Base-by-base conservation (phyloP, 768 basidiomycete species). In the Hortiboletus flavorubellus region DNA sequence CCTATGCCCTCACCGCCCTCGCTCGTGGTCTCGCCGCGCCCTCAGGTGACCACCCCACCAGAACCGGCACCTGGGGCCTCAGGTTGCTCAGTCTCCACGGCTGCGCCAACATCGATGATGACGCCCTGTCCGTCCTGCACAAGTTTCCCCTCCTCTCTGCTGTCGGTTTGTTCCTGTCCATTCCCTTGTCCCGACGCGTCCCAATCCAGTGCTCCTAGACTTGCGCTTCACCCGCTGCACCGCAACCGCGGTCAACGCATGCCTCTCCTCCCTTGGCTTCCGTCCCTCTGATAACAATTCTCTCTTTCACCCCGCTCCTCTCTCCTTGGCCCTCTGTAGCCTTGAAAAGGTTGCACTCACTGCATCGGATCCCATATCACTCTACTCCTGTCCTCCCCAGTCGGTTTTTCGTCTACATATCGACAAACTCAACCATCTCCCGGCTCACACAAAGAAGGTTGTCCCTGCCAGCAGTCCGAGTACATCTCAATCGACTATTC, bases 71-170 rank as follows among this genome's bases (percentile, higher is more conserved):
- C 2, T 85, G 82, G 79, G 69, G 73, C 6, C 75, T 90, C 21
- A 76, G 87, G 38, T 72, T 89, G 11, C 76, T 89, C 46, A 70
- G 75, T 46, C 74, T 89, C 9, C 70, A 78, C 51, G 73, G 80
- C 58, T 89, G 87, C 66, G 69, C 61, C 30, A 70, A 72, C 21
- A 71, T 89, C 54, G 74, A 77, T 18, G 65, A 81, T 59, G 60
- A 71, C 2, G 75, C 78, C 3, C 75, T 80, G 54, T 52, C 68
- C 2, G 59, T 70, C 33, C 70, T 89, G 1, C 37, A 55, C 42
- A 70, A 65, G 21, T 85, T 89, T 54, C 80, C 81, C 18, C 75
- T 88, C 35, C 79, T 89, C 29, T 79, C 79, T 29, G 80, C 80
- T 18, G 58, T 89, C 59, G 87, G 86, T 85, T 49, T 31, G 80